A percentile compares a stretch with the other conserved stretches of the same genome.
phyloP scores from a whole-genome alignment of 1,284 basidiomycete species.

The Ganoderma boninense region DNA sequence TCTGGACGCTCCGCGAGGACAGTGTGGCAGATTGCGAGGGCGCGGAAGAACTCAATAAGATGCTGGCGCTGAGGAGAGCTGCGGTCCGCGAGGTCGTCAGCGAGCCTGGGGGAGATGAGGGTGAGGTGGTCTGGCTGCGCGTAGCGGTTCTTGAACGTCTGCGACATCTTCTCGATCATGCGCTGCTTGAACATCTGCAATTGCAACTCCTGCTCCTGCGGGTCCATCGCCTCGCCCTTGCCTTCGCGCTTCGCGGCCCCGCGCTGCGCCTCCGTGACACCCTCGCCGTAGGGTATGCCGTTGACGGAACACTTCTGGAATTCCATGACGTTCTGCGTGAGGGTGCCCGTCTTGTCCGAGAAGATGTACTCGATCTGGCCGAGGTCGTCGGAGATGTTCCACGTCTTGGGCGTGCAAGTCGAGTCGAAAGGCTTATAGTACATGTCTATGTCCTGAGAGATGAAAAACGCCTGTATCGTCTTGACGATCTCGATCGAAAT shows the following conservation, averaged over 20 bases:
- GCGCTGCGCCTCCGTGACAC: slow-evolving; percentile 93
- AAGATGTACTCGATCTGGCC: slow-evolving; percentile 99
- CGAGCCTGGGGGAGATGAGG: slow-evolving; percentile 87
- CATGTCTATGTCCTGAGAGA: slow-evolving; percentile 97
- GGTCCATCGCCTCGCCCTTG: slow-evolving; percentile 67
- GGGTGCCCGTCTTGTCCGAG: slow-evolving; percentile 97
- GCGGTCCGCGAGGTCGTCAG: slow-evolving; percentile 76
- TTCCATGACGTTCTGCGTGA: slow-evolving; percentile 98
- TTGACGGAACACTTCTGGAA: slow-evolving; percentile 95
- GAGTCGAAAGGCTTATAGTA: slow-evolving; percentile 92
- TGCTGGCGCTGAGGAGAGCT: slow-evolving; percentile 69
- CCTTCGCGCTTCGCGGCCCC: slow-evolving; percentile 90
- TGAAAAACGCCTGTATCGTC: slow-evolving; percentile 97
- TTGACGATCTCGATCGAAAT: slow-evolving; percentile 99
- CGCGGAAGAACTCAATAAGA: slow-evolving; percentile 89
- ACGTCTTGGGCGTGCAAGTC: slow-evolving; percentile 94
- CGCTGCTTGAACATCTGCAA: slow-evolving; percentile 73
- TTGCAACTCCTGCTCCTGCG: slow-evolving; percentile 74
- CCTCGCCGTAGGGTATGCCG: slow-evolving; percentile 90
- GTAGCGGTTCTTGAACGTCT: slow-evolving; percentile 91
- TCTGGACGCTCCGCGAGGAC: slow-evolving; percentile 85
- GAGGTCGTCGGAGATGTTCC: slow-evolving; percentile 98
- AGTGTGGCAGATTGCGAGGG: slow-evolving; percentile 91
- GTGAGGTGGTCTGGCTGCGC: slow-evolving; percentile 86
- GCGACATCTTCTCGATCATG: slow-evolving; percentile 83